Conservation (phyloP, 345 rosid species). For the Salix koriyanagi region DNA sequence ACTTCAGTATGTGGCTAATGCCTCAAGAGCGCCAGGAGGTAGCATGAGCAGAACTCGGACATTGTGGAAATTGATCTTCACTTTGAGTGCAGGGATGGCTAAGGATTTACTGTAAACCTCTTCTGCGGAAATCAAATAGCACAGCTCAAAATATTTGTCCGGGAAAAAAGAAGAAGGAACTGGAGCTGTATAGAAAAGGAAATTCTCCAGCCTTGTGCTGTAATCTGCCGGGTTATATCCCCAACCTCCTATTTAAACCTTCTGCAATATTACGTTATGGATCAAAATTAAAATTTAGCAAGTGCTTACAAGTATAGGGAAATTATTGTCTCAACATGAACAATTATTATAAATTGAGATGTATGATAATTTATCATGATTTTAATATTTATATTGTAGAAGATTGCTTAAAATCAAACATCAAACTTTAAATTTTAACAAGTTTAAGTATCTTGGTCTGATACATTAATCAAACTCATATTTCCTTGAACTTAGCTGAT, state of each 20-base stretch:
- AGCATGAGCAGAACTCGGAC: constrained; percentile 1
- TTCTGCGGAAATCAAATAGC: not conserved
- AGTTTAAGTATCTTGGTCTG: too few species aligned
- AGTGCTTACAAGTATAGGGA: not conserved
- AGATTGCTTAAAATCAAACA: too few species aligned
- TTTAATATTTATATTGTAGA: too few species aligned
- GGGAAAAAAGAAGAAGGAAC: not conserved
- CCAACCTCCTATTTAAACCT: not conserved
- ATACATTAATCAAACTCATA: too few species aligned
- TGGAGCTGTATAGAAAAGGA: not conserved
- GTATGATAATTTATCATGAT: too few species aligned
- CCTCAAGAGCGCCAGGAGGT: not conserved
- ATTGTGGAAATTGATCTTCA: not conserved
- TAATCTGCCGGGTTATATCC: not conserved
- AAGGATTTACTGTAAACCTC: not conserved
- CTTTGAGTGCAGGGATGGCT: not conserved
- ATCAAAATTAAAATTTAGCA: not conserved
- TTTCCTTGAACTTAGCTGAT: too few species aligned
- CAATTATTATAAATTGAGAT: too few species aligned
- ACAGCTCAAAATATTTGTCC: not conserved
- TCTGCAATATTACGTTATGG: not conserved
- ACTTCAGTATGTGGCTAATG: not conserved
- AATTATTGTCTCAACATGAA: too few species aligned
- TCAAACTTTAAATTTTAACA: too few species aligned
- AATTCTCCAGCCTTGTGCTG: not conserved